phyloP scores from a whole-genome alignment of 169 alveolate species.

The Hepatocystis sp. region DNA sequence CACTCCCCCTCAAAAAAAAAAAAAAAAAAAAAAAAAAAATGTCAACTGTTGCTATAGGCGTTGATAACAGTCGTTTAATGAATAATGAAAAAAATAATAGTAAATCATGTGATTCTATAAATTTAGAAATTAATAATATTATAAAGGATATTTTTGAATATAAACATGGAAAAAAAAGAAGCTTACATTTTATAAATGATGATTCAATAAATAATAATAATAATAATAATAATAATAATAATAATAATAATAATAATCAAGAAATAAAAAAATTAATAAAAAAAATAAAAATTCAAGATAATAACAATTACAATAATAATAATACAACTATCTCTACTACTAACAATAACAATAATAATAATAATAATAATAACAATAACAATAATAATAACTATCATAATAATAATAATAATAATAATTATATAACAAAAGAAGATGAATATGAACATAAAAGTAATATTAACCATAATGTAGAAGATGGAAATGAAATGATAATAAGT shows the following conservation, averaged over 20 bases:
- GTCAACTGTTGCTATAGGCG: constrained; percentile 65
- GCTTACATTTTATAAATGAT: constrained; percentile 47
- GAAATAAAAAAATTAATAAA: constrained; percentile 30
- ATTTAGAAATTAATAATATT: constrained; percentile 56
- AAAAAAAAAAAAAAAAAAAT: neutral
- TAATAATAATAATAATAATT: too few species aligned
- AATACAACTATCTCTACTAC: too few species aligned
- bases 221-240: too few species aligned
- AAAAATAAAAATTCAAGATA: constrained; percentile 47
- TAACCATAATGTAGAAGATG: constrained; percentile 1
- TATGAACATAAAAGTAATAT: neutral
- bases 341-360: too few species aligned
- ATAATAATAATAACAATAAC: too few species aligned
- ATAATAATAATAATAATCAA: too few species aligned
- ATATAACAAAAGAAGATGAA: too few species aligned
- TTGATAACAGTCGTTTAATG: constrained; percentile 57
- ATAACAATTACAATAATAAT: neutral
- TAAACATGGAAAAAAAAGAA: constrained; percentile 53
- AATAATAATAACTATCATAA: too few species aligned
- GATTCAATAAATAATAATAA: constrained; percentile 8
- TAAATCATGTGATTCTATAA: constrained; percentile 19
- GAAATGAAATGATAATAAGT: too few species aligned
- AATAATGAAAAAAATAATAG: constrained; percentile 19
- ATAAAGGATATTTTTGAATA: constrained; percentile 62
- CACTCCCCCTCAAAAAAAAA: neutral